A percentile compares a stretch with the other conserved stretches of the same genome.
These are phyloP conservation scores for Phascolomyces articulosus DNA, from an alignment of 371 early-diverging fungal species.

Conservation along the genomic window DNA sequence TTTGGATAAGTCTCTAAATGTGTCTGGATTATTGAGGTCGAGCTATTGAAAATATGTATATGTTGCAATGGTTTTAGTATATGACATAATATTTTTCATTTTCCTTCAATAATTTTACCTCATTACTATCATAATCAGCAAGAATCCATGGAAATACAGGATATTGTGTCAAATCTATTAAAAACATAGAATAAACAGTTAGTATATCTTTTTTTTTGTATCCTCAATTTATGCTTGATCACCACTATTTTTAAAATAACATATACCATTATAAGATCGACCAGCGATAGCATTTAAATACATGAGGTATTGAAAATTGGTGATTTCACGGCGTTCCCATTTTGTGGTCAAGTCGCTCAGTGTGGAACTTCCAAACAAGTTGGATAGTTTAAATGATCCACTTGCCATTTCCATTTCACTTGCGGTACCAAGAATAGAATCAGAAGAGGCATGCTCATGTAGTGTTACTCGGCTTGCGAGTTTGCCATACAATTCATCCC, in stretches of 20 bases:
- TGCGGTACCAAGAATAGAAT: slow-evolving; percentile 51
- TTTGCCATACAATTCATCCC: slow-evolving; percentile 73
- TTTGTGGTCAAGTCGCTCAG: slow-evolving; percentile 67
- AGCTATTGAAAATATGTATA: slow-evolving; percentile 33
- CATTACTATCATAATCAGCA: slow-evolving; percentile 69
- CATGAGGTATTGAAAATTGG: slow-evolving; percentile 90
- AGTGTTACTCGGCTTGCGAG: slow-evolving; percentile 61
- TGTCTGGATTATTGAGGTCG: slow-evolving; percentile 69
- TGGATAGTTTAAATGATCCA: slow-evolving; percentile 54
- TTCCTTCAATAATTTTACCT: slow-evolving; percentile 17
- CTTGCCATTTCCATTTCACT: slow-evolving; percentile 33
- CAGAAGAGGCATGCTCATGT: slow-evolving; percentile 37
- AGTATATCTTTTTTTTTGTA: too few species aligned
- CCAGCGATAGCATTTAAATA: slow-evolving; percentile 85
- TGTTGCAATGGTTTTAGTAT: too few species aligned
- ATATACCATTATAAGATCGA: slow-evolving; percentile 63
- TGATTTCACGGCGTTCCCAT: slow-evolving; percentile 81
- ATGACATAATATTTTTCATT: neutral
- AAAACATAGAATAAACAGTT: neutral
- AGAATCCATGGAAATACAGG: slow-evolving; percentile 80
- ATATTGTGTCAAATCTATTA: slow-evolving; percentile 65
- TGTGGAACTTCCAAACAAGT: slow-evolving; percentile 70
- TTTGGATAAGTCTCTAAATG: slow-evolving; percentile 82
- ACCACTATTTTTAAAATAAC: neutral
- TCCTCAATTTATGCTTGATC: too few species aligned